Conservation (phyloP, 2,329 filamentous ascomycete species). For the Westerdykella sp. region DNA sequence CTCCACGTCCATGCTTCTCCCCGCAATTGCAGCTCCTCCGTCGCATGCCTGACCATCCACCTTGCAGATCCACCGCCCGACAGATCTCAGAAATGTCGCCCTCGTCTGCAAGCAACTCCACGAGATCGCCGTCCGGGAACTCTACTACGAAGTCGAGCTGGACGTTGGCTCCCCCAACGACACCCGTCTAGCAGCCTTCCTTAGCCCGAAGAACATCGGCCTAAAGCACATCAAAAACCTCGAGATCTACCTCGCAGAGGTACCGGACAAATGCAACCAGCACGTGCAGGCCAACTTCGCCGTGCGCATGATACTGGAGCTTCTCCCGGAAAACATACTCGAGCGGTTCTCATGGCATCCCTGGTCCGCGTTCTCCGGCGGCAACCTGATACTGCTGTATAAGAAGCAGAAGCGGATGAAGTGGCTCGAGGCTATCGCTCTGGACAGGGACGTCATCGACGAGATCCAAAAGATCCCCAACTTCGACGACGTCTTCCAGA, state of each 20-base stretch:
- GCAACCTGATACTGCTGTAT: constrained; percentile 45
- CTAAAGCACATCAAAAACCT: constrained; percentile 43
- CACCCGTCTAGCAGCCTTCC: constrained; percentile 40
- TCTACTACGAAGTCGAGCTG: constrained; percentile 44
- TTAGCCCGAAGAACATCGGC: constrained; percentile 44
- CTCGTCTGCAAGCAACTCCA: constrained; percentile 44
- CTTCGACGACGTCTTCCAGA: constrained; percentile 38
- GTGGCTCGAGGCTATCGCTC: constrained; percentile 44
- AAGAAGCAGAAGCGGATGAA: constrained; percentile 45
- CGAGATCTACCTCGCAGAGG: constrained; percentile 42
- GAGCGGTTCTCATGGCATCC: constrained; percentile 49
- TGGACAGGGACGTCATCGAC: constrained; percentile 39
- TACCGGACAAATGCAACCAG: constrained; percentile 41
- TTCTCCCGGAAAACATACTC: constrained; percentile 44
- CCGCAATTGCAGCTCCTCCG: not conserved
- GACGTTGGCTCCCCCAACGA: constrained; percentile 43
- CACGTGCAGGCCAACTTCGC: constrained; percentile 43
- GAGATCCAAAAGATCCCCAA: constrained; percentile 39
- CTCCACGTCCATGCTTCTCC: not conserved
- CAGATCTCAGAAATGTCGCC: constrained; percentile 44
- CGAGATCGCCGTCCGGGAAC: constrained; percentile 40
- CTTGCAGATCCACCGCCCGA: constrained; percentile 39
- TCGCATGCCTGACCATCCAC: not conserved
- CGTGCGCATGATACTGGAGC: constrained; percentile 45
- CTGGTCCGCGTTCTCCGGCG: constrained; percentile 44